phyloP scores from a whole-genome alignment of 306 rosid genomes.

The Hippophae gyantsensis region DNA sequence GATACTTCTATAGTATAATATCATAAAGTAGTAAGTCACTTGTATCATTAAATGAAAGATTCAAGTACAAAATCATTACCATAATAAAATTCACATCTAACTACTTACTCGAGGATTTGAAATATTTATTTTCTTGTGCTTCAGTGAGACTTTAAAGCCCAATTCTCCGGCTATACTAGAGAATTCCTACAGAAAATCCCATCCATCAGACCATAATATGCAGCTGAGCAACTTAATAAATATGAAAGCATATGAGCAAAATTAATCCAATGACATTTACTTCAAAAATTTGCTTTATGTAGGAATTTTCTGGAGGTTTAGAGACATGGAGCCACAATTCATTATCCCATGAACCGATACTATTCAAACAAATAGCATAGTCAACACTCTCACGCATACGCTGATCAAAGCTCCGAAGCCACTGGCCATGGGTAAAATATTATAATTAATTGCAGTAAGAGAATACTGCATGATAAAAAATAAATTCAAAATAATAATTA shows the following conservation, averaged over 20 bases:
- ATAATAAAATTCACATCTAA: conserved; percentile 10
- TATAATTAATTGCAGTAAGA: conserved; percentile 8
- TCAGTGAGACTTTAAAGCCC: conserved; percentile 63
- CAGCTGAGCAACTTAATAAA: conserved; percentile 9
- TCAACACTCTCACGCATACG: conserved; percentile 93
- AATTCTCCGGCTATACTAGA: conserved; percentile 82
- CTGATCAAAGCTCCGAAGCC: conserved; percentile 95
- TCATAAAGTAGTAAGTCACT: too few species aligned
- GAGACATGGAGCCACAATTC: conserved; percentile 93
- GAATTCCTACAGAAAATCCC: conserved; percentile 60
- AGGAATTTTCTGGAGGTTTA: conserved; percentile 93
- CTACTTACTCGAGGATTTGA: conserved; percentile 91
- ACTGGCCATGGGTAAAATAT: conserved; percentile 43
- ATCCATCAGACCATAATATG: conserved; percentile 14
- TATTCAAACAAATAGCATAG: conserved; percentile 86
- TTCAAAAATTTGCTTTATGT: conserved; percentile 74
- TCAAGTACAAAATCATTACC: too few species aligned
- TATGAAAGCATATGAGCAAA: conserved; percentile 7
- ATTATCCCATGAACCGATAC: conserved; percentile 89
- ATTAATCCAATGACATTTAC: conserved; percentile 32
- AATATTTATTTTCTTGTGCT: conserved; percentile 97
- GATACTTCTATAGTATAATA: too few species aligned
- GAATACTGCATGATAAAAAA: conserved; percentile 5
- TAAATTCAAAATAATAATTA: conserved; percentile 3
- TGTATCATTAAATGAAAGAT: too few species aligned